Base-by-base conservation (phyloP, 257 asterid genomes). In the Thymus mandschuricus region DNA sequence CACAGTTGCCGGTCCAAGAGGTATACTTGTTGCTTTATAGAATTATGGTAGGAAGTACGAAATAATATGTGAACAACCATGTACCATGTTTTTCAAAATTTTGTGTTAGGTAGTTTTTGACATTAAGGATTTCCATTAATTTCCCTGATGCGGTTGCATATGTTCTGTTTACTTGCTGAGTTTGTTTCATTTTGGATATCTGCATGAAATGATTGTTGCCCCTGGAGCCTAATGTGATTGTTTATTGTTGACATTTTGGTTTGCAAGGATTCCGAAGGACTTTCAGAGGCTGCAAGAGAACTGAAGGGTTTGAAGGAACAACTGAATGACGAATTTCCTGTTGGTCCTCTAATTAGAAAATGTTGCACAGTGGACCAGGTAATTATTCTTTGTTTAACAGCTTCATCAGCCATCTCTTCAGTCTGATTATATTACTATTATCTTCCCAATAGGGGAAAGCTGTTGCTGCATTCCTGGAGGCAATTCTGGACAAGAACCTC, bases 351-450 rank as follows among this genome's bases (percentile, higher is more conserved):
- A 28, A 87, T 92, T 76, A 87, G 80, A 77, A 92, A 92, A 70
- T 92, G 97, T 76, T 88, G 89, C 84, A 92, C 99, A 12, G 70
- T 95, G 85, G 99, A 95, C 79, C 99, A 95, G 95, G 98, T 88
- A 75, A 74, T 66, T 27, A 28, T 76, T 66, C 29, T 66, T 67
- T 35, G 60, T 30, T 66, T 46, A 60, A 21, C 33, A 12, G 33
- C 41, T 44, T 65, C 28, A 29, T 62, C 8, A 61, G 29, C 60
- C 61, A 13, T 30, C 10, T 34, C 63, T 50, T 10, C 63, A 31
- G 29, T 76, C 71, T 67, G 69, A 50, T 72, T 68, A 57, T 29
- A 49, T 12, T 28, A 27, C 49, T 67, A 62, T 60, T 44, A 9
- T 61, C 8, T 43, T 64, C 8, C 57, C 48, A 34, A 65, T 29